phyloP scores from a whole-genome alignment of 768 basidiomycete genomes.

The Mycena latifolia region DNA sequence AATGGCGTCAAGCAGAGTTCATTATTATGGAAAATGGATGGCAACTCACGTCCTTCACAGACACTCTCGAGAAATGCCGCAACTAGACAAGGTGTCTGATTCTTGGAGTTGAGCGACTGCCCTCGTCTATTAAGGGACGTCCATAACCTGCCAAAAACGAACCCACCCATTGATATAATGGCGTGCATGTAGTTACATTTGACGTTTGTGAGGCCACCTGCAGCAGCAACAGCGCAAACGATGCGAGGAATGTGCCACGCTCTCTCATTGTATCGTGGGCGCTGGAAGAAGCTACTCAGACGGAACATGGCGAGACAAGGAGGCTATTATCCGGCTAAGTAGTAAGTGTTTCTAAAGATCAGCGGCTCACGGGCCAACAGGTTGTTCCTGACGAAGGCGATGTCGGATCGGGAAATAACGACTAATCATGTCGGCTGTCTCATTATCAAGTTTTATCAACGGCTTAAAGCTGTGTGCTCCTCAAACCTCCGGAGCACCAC shows the following conservation, averaged over 20 bases:
- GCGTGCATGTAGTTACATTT: conserved; percentile 50
- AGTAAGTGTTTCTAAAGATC: background rate
- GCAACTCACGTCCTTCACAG: conserved; percentile 53
- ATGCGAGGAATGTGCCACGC: conserved; percentile 14
- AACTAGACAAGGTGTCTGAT: conserved; percentile 65
- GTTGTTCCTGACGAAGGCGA: conserved; percentile 30
- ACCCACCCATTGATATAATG: conserved; percentile 53
- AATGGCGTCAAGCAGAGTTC: conserved; percentile 21
- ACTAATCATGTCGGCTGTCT: background rate
- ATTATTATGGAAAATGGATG: too few species aligned
- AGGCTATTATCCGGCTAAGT: conserved; percentile 16
- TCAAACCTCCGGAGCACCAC: conserved; percentile 39
- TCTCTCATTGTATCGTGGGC: conserved; percentile 31
- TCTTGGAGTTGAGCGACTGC: conserved; percentile 53
- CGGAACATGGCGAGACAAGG: conserved; percentile 15
- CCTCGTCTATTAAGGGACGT: background rate
- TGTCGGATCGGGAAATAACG: conserved; percentile 7
- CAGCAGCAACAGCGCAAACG: conserved; percentile 14
- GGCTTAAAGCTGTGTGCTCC: background rate
- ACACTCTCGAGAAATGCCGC: conserved; percentile 60
- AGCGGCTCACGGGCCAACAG: background rate
- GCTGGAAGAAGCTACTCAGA: conserved; percentile 7
- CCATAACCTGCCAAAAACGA: background rate
- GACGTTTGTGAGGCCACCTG: conserved; percentile 49
- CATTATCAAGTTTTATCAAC: background rate